These are phyloP conservation scores for Xerocomellus intermedius DNA, from an alignment of 768 basidiomycete species.

Conservation along the genomic window DNA sequence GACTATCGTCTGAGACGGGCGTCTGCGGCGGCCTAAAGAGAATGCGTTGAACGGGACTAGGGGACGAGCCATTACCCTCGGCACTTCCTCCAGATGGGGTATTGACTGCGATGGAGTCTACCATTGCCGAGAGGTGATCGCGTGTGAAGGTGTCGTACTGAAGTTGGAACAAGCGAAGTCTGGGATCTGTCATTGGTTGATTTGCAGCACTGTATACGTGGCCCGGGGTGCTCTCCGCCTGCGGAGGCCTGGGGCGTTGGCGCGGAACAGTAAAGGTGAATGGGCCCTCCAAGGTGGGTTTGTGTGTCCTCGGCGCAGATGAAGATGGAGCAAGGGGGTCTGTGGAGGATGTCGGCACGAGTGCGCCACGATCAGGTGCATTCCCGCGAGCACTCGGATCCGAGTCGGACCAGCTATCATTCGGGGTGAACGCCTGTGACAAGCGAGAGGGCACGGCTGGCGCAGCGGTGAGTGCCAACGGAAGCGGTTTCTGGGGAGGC, in stretches of 20 bases:
- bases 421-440: conserved; percentile 36
- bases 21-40: conserved; percentile 50
- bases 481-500: conserved; percentile 37
- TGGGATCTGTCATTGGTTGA: conserved; percentile 59
- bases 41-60: conserved; percentile 41
- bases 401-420: conserved; percentile 28
- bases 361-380: conserved; percentile 6
- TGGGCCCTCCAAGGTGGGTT: conserved; percentile 50
- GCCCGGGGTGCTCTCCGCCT: conserved; percentile 62
- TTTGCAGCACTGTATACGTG: conserved; percentile 20
- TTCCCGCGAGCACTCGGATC: conserved; percentile 15
- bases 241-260: conserved; percentile 40
- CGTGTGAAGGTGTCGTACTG: conserved; percentile 97
- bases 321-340: conserved; percentile 1
- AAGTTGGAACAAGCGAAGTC: conserved; percentile 85
- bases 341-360: conserved; percentile 10
- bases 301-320: conserved; percentile 37
- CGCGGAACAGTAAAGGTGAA: conserved; percentile 77
- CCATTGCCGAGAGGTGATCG: conserved; percentile 89
- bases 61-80: conserved; percentile 42
- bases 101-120: conserved; percentile 89
- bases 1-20: conserved; percentile 42
- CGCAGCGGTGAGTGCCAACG: conserved; percentile 27
- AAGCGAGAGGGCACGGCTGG: conserved; percentile 36
- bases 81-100: conserved; percentile 59